Percentiles rank a stretch among this genome's conserved stretches.
phyloP scores from a whole-genome alignment of 2,329 filamentous ascomycete genomes.

The Aspergillus ustus region DNA sequence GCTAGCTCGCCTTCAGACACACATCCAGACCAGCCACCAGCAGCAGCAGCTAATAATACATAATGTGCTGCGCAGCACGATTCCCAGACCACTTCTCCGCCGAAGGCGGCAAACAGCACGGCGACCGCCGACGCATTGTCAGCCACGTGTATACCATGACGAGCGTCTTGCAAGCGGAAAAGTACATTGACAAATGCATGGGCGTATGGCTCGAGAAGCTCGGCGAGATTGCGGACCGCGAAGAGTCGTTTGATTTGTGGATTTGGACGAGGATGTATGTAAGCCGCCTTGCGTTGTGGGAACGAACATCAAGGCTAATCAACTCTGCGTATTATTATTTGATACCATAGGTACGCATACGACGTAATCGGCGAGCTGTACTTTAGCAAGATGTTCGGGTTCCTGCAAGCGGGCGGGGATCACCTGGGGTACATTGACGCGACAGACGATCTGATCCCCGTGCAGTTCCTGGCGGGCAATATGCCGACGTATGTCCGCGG shows the following conservation, averaged over 20 bases:
- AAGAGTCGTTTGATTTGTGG: constrained; percentile 28
- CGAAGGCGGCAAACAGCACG: constrained; percentile 30
- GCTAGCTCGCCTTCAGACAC: too few species aligned
- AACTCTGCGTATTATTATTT: too few species aligned
- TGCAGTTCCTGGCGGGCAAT: constrained; percentile 33
- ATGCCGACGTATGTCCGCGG: constrained; percentile 35
- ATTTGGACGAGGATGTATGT: constrained; percentile 33
- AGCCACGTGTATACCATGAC: constrained; percentile 32
- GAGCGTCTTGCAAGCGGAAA: constrained; percentile 33
- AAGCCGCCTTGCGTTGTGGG: too few species aligned
- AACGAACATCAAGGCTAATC: background rate
- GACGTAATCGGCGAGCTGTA: constrained; percentile 50
- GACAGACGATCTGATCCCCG: constrained; percentile 40
- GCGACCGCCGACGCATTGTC: constrained; percentile 30
- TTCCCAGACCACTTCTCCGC: constrained; percentile 32
- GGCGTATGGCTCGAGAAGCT: constrained; percentile 26
- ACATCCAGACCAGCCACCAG: background rate
- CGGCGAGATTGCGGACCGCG: constrained; percentile 20
- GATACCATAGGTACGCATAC: constrained; percentile 49
- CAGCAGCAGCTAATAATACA: background rate
- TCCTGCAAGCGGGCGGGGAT: constrained; percentile 45
- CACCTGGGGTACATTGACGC: constrained; percentile 45
- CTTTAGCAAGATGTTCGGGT: constrained; percentile 49
- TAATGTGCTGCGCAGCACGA: constrained; percentile 20
- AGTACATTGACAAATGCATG: constrained; percentile 31